Evolutionary conservation across 164 flowering plant species (phyloP).

Genomic region (Tetracentron sinense): DNA sequence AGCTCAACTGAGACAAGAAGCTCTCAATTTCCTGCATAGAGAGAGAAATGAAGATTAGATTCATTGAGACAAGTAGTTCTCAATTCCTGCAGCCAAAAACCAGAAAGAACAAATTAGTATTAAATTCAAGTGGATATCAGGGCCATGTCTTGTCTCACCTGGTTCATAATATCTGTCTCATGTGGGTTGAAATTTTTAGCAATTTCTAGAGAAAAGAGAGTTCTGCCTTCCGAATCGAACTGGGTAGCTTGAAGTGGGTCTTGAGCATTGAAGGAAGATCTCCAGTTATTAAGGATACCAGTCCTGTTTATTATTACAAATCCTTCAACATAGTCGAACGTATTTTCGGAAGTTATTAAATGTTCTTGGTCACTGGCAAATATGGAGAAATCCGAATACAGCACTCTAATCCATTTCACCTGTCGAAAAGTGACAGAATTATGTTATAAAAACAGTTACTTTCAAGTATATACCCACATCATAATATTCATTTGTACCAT

Average conservation of each 20-base stretch:
- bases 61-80: too few relatives aligned
- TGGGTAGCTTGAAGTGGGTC: constrained; percentile 67
- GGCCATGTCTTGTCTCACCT: constrained; percentile 60
- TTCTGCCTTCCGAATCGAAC: constrained; percentile 64
- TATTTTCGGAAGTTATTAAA: constrained; percentile 48
- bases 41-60: neutral
- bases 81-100: too few relatives aligned
- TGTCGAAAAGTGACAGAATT: constrained; percentile 28
- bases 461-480: neutral
- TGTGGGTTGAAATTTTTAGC: constrained; percentile 68
- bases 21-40: constrained; percentile 52
- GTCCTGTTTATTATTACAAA: constrained; percentile 78
- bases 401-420: constrained; percentile 90
- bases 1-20: constrained; percentile 55
- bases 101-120: constrained; percentile 8
- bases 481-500: constrained; percentile 41
- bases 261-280: constrained; percentile 68
- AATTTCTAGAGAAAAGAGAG: constrained; percentile 77
- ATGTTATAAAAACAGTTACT: neutral
- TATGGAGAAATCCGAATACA: constrained; percentile 62
- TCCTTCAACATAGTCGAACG: constrained; percentile 91
- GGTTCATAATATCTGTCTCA: constrained; percentile 31
- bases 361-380: constrained; percentile 80
- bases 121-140: neutral
- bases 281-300: constrained; percentile 78